Base-by-base conservation (phyloP, 2,329 filamentous ascomycete species). In the Colletotrichum liriopes region DNA sequence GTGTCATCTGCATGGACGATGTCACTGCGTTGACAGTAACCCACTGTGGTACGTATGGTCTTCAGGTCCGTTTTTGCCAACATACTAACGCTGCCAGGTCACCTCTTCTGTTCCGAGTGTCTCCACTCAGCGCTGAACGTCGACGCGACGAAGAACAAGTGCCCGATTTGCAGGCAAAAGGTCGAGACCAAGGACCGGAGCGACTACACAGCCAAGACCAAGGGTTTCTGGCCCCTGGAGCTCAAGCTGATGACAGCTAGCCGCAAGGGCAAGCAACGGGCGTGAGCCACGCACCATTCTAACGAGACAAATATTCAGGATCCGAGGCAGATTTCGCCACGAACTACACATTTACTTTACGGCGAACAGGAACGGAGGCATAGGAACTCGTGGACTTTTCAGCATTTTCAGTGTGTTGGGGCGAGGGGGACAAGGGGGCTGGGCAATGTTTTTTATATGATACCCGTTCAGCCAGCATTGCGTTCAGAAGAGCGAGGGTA, bases 1-100 rank as follows among this genome's bases (percentile, higher is more conserved):
- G 91, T 73, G 89, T 90, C 54, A 92, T 93, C 70, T 93, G 91
- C 80, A 90, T 92, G 89, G 91, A 92, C 72, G 85, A 89, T 73
- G 87, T 85, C 35, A 87, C 85, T 1, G 83, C 84, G 37, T 76
- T 93, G 72, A 91, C 89, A 1, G 87, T 92, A 56, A 93, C 91
- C 3, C 89, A 92, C 79, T 93, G 91, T 79, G 91, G 91, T 92
- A 88, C 74, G 89, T 82, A 35, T 14, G 2, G 16, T 16, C 7
- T 26, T 6, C 23, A 11, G 16, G 29, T 14, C n/a, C 2, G 9
- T 32, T 18, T 43, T 20, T n/a, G 43, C 18, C 51, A 8, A 18
- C 14, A 5, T 14, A 45, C 54, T 66, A 55, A 58, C 51, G 37
- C 29, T 47, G 16, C 14, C 51, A 92, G 91, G 91, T 12, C 91